These are phyloP conservation scores for Talaromyces pinophilus DNA, from an alignment of 2,329 filamentous ascomycete genomes.

Conservation along the genomic window DNA sequence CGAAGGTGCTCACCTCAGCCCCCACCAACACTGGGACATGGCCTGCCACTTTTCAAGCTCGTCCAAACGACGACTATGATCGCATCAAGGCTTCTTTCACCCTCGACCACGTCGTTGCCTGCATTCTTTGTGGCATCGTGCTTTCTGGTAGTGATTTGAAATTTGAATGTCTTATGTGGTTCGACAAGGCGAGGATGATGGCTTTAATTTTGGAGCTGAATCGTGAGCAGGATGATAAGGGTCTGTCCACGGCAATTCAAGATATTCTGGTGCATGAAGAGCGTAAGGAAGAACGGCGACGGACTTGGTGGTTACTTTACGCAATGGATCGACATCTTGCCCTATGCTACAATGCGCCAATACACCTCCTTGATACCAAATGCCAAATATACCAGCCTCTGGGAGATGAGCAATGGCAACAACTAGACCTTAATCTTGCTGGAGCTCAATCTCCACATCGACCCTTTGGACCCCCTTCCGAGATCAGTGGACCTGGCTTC, in stretches of 20 bases:
- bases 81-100: slow-evolving; percentile 4
- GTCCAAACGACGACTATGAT: background rate
- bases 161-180: slow-evolving; percentile 10
- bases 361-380: slow-evolving; percentile 2
- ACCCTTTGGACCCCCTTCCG: slow-evolving; percentile 6
- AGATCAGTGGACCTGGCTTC: background rate
- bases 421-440: background rate
- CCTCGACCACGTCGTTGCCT: slow-evolving; percentile 4
- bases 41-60: background rate
- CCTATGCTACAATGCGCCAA: slow-evolving; percentile 5
- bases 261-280: background rate
- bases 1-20: background rate
- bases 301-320: slow-evolving; percentile 15
- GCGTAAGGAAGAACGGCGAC: slow-evolving; percentile 1
- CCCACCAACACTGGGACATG: background rate
- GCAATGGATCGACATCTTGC: slow-evolving; percentile 14
- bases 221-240: background rate
- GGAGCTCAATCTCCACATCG: slow-evolving; percentile 4
- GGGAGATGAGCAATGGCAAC: background rate
- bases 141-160: slow-evolving; percentile 12
- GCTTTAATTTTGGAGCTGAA: slow-evolving; percentile 7
- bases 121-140: slow-evolving; percentile 7
- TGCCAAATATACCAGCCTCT: slow-evolving; percentile 9
- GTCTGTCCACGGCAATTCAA: background rate
- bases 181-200: slow-evolving; percentile 13